Evolutionary conservation across 1,284 basidiomycete genomes (phyloP), one percentile per base, ranked within the genome.

Genomic region (Paramarasmius palmivorus): DNA sequence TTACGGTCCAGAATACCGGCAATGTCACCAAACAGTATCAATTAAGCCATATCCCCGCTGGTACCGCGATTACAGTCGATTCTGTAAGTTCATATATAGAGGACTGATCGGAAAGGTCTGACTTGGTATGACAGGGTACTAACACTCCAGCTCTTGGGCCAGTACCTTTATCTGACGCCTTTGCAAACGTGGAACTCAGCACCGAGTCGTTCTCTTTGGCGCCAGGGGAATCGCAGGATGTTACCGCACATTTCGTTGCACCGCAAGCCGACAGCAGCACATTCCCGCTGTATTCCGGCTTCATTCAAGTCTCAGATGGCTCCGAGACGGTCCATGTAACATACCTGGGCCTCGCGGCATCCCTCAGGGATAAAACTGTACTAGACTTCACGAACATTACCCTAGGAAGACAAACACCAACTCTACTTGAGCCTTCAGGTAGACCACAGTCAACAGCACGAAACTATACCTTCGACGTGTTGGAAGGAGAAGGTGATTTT

Each of bases 201-300:
- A n/a, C 7, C 12, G 29, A 32, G 6, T 59, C 61, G 14, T 70
- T 78, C 62, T 71, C 64, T 15, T 57, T 78, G 20, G 38, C 26
- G 14, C 70, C 76, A 3, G 71, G 73, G 1, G 41, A 61, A 56
- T 61, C 65, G 12, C 66, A 65, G 36, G 63, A 59, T 10, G 65
- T 78, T 40, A 53, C 60, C 20, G 71, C 65, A 10, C 53, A 60
- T 39, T 62, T 78, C 76, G 62, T 68, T 53, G 66, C 78, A 0
- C 85, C 84, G 0, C 60, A 61, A 1, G 73, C 79, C 29, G 75
- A 83, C 56, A 60, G 73, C 0, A 65, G 71, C 10, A 73, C 74
- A 2, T 77, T 79, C 63, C 84, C 84, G 5, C 73, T 86, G 46
- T 86, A 76, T 70, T 81, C 81, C 39, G 84, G 83, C 3, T 83